These are phyloP conservation scores for Penicillium bovifimosum DNA, from an alignment of 495 filamentous ascomycete species.

Conservation along the genomic window DNA sequence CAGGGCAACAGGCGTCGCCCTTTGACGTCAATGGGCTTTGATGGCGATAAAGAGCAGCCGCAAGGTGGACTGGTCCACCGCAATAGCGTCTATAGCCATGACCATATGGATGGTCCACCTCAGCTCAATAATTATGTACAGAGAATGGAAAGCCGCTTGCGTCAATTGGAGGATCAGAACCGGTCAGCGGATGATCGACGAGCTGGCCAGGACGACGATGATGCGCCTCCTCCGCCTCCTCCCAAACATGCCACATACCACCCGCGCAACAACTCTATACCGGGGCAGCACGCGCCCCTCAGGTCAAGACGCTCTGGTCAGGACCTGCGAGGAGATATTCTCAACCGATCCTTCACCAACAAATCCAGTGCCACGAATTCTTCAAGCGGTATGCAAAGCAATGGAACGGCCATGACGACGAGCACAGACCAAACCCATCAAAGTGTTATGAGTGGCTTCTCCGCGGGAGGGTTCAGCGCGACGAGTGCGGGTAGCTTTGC, in stretches of 20 bases:
- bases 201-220: constrained; percentile 40
- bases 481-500: constrained; percentile 93
- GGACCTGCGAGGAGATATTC: constrained; percentile 64
- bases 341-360: constrained; percentile 76
- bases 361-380: constrained; percentile 74
- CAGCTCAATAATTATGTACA: constrained; percentile 80
- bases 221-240: constrained; percentile 52
- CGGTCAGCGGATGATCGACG: constrained; percentile 32
- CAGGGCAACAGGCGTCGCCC: constrained; percentile 45
- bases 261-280: constrained; percentile 42
- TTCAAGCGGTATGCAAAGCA: constrained; percentile 66
- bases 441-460: constrained; percentile 88
- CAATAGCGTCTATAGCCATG: constrained; percentile 38
- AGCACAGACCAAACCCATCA: constrained; percentile 72
- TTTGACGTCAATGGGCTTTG: constrained; percentile 67
- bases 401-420: constrained; percentile 63
- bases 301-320: constrained; percentile 73
- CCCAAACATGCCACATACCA: constrained; percentile 55
- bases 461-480: constrained; percentile 85
- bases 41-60: constrained; percentile 45
- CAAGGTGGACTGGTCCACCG: constrained; percentile 28
- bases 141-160: constrained; percentile 77
- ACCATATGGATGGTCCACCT: constrained; percentile 54
- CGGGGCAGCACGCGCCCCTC: constrained; percentile 35
- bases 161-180: constrained; percentile 62